These are phyloP conservation scores for Botrytis porri DNA, from an alignment of 2,329 filamentous ascomycete species.

Conservation along the genomic window DNA sequence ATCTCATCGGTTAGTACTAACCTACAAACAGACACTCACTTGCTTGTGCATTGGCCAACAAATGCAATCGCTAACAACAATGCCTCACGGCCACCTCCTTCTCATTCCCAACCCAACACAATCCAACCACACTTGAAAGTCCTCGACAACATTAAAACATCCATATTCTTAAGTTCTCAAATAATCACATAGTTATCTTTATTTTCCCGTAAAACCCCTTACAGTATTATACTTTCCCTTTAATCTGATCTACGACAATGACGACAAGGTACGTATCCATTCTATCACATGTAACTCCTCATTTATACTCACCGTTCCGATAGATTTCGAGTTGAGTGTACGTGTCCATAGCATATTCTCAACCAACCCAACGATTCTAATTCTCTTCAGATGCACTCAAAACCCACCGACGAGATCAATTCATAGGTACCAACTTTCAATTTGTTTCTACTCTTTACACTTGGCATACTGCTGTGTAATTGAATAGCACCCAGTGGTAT, in stretches of 20 bases:
- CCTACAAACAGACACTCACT: not conserved
- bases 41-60: slow-evolving; percentile 7
- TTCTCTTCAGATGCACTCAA: slow-evolving; percentile 59
- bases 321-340: slow-evolving; percentile 73
- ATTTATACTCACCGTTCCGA: slow-evolving; percentile 41
- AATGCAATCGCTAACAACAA: not conserved
- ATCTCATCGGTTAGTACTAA: not conserved
- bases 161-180: too few relatives aligned
- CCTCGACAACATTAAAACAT: not conserved
- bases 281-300: not conserved
- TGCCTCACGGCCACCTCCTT: not conserved
- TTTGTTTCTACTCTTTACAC: not conserved
- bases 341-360: slow-evolving; percentile 38
- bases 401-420: slow-evolving; percentile 87
- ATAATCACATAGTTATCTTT: not conserved
- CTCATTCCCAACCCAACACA: not conserved
- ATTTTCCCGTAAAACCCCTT: not conserved
- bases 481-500: not conserved
- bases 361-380: slow-evolving; percentile 8
- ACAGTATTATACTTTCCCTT: not conserved
- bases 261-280: slow-evolving; percentile 10
- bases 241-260: not conserved
- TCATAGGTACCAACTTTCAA: slow-evolving; percentile 58
- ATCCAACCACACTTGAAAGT: not conserved
- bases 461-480: not conserved